Evolutionary conservation across 108 stramenopile species (phyloP), one percentile per base, ranked within the genome.

Genomic region (Cyclotella sp.): DNA sequence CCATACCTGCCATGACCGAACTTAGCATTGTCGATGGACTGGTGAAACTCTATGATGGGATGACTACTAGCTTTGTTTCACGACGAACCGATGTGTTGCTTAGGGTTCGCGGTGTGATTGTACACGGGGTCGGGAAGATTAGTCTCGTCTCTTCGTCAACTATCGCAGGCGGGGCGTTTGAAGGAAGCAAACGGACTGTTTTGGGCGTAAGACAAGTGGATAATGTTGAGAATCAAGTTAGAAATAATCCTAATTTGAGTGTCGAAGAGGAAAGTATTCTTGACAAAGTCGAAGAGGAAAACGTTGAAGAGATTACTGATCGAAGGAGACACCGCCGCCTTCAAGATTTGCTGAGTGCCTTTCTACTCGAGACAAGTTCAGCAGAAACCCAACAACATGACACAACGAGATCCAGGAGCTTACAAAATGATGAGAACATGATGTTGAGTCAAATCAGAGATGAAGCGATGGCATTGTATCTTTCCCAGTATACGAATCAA

Each of bases 1-100:
- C 88, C 12, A 89, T 95, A 66, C 90, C 94, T 15, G 86, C 83
- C 34, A 91, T 95, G 89, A 84, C 86, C 19, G 88, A 95, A 77
- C n/a, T 95, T 3, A 82, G 79, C 30, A 73, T 93, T 10, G 87
- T 95, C n/a, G 94, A 93, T 81, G 94, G 94, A 2, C 84, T 89
- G 42, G 79, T 93, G 27, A 93, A 90, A 72, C 73, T 95, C 0
- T 95, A 89, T 55, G 88, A 92, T 71, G 84, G 88, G 3, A 81
- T 75, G 41, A 84, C 84, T 27, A 64, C 54, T 2, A 85, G 89
- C 19, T 92, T 88, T 57, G 88, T 91, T 9, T 87, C 92, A 8
- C 60, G 84, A 54, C 68, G 84, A 47, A 91, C 90, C 24, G 72
- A 90, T 29, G 73, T 92, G 44, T 65, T 83, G 27, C 27, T 95